These are phyloP conservation scores for Xylaria sp. DNA, from an alignment of 2,329 filamentous ascomycete species.

Conservation along the genomic window DNA sequence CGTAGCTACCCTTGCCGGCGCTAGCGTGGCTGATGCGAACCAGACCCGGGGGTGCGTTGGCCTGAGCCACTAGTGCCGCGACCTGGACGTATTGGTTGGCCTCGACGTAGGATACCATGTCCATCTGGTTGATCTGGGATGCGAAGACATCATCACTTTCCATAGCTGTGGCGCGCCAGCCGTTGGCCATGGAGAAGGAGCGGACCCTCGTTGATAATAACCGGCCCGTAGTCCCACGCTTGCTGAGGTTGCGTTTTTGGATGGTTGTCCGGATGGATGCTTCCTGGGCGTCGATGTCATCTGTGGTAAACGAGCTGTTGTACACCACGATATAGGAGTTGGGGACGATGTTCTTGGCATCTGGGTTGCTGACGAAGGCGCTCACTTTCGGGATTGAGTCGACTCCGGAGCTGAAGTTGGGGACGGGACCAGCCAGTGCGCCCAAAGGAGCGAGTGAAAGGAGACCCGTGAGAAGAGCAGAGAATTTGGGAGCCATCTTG, in stretches of 20 bases:
- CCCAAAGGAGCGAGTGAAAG: slow-evolving; percentile 46
- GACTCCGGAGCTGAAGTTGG: slow-evolving; percentile 38
- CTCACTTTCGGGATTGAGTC: slow-evolving; percentile 46
- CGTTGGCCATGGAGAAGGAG: slow-evolving; percentile 58
- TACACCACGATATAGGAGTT: slow-evolving; percentile 74
- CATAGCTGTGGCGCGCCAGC: slow-evolving; percentile 65
- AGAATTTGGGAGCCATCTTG: slow-evolving; percentile 48
- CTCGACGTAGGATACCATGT: slow-evolving; percentile 65
- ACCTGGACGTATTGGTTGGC: slow-evolving; percentile 62
- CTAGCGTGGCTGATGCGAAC: slow-evolving; percentile 62
- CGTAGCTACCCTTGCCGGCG: slow-evolving; percentile 54
- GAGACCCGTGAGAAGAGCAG: slow-evolving; percentile 45
- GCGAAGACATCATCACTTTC: slow-evolving; percentile 64
- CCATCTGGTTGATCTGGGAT: slow-evolving; percentile 59
- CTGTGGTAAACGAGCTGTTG: slow-evolving; percentile 63
- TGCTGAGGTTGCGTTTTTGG: slow-evolving; percentile 67
- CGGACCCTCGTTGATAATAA: slow-evolving; percentile 60
- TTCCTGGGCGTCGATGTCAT: slow-evolving; percentile 62
- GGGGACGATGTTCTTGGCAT: slow-evolving; percentile 61
- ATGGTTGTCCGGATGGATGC: slow-evolving; percentile 60
- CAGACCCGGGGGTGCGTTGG: slow-evolving; percentile 64
- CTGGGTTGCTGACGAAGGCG: slow-evolving; percentile 62
- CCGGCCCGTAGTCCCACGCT: slow-evolving; percentile 61
- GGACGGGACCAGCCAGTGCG: slow-evolving; percentile 43
- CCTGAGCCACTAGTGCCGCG: slow-evolving; percentile 60